Conservation (phyloP, 345 rosid genomes). For the Aquilaria malaccensis region DNA sequence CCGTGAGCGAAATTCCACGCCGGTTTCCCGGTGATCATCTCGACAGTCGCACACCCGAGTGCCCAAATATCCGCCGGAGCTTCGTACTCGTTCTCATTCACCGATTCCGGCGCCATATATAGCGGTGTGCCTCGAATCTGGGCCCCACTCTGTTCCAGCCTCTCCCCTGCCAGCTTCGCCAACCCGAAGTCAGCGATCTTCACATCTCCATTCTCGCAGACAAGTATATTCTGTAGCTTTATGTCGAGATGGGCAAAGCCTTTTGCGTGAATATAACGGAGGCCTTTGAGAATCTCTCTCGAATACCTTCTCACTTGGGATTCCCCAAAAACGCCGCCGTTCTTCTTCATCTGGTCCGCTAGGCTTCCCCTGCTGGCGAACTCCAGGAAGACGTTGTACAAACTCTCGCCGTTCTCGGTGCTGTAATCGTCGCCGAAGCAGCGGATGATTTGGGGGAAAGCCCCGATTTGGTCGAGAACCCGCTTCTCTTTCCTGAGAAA, state of each 20-base stretch:
- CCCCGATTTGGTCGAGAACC: conserved; percentile 30
- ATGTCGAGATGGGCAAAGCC: conserved; percentile 76
- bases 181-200: conserved; percentile 80
- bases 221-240: conserved; percentile 49
- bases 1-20: conserved; percentile 44
- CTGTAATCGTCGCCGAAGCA: conserved; percentile 47
- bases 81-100: conserved; percentile 46
- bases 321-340: conserved; percentile 42
- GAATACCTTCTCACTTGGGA: conserved; percentile 41
- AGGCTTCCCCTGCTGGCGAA: conserved; percentile 72
- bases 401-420: conserved; percentile 31
- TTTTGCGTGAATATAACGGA: conserved; percentile 44
- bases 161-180: conserved; percentile 35
- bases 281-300: conserved; percentile 45
- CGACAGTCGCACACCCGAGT: conserved; percentile 63
- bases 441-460: conserved; percentile 37
- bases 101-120: conserved; percentile 77
- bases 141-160: conserved; percentile 10
- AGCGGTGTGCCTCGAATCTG: conserved; percentile 69
- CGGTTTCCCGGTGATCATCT: conserved; percentile 67
- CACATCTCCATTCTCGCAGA: conserved; percentile 33
- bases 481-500: conserved; percentile 50
- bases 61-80: conserved; percentile 88
- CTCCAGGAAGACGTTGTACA: conserved; percentile 59
- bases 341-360: conserved; percentile 24